Base-by-base conservation (phyloP, 768 basidiomycete species). In the Mycena haematopus region DNA sequence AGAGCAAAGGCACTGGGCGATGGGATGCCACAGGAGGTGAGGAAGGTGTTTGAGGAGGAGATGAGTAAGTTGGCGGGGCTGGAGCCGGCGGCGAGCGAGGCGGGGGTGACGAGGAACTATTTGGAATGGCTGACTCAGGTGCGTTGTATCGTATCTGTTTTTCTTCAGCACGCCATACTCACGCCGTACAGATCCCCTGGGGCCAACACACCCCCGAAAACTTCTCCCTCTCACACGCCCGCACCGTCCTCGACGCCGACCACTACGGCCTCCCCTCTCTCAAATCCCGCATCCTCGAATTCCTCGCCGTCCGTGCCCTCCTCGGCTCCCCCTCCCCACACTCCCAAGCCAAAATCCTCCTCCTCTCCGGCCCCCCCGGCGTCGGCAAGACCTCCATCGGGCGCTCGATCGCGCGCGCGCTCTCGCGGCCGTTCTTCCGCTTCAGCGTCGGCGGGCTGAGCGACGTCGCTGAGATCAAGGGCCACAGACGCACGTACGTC, bases 391-490 rank as follows among this genome's bases (percentile, higher is more conserved):
- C 96, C 5, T 90, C 88, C 58, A 97, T 99, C 45, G 96, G 96
- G 51, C 96, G 96, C 80, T 92, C 90, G 2, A 97, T 99, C 53
- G 90, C 97, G 0, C 84, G 95, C 17, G 96, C 96, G 4, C 80
- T 99, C 24, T 88, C 90, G 27, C 78, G 96, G 62, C 89, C 94
- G 73, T 99, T 99, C 79, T 99, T 96, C 86, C 84, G 95, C 51
- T 97, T 99, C 78, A 94, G 92, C 10, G 96, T 99, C 5, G 96
- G 97, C 65, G 96, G 97, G 15, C 76, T 99, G 72, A 94, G 94
- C 50, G 97, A 99, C 74, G 95, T 99, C 0, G 97, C 97, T 58
- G 97, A 99, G 83, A 98, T 99, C 72, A 99, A 99, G 78, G 97
- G 97, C 1, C 97, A 99, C 72, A 79, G 97, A 70, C 80, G 97